Percentiles rank a stretch among this genome's conserved stretches.
phyloP scores from a whole-genome alignment of 176 grass and related monocot genomes.

The Juncus effusus region DNA sequence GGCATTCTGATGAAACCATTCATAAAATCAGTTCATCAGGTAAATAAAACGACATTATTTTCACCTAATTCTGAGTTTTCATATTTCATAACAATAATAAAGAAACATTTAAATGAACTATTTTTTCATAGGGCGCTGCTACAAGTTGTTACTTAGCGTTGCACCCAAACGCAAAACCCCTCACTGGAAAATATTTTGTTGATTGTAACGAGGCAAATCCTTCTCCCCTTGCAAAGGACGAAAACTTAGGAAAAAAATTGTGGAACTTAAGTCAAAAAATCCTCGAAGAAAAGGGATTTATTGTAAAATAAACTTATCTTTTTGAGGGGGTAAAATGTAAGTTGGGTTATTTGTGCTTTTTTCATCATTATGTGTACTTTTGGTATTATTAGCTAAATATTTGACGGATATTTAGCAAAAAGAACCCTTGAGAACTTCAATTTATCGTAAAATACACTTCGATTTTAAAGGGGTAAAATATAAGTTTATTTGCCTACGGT shows the following conservation, averaged over 20 bases:
- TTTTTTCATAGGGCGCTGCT: not conserved
- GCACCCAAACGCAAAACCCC: not conserved
- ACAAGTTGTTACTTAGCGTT: constrained; percentile 6
- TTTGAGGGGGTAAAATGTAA: not conserved
- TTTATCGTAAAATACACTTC: no score
- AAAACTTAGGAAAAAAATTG: constrained; percentile 1
- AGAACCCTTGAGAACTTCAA: not conserved
- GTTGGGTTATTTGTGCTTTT: no score
- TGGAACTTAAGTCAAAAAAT: not conserved
- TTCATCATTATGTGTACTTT: not conserved
- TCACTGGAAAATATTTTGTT: constrained; percentile 16
- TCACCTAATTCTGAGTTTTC: not conserved
- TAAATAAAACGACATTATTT: not conserved
- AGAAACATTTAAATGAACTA: no score
- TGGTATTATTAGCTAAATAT: not conserved
- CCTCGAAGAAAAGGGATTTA: not conserved
- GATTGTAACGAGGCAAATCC: not conserved
- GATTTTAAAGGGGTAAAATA: no score
- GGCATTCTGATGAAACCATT: not conserved
- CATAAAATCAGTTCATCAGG: not conserved
- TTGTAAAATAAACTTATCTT: not conserved
- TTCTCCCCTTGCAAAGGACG: not conserved
- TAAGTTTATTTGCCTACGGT: no score
- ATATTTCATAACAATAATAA: not conserved
- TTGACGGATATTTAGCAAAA: not conserved